These are phyloP conservation scores for Dillenia turbinata DNA, from an alignment of 164 flowering plant genomes.

Conservation along the genomic window DNA sequence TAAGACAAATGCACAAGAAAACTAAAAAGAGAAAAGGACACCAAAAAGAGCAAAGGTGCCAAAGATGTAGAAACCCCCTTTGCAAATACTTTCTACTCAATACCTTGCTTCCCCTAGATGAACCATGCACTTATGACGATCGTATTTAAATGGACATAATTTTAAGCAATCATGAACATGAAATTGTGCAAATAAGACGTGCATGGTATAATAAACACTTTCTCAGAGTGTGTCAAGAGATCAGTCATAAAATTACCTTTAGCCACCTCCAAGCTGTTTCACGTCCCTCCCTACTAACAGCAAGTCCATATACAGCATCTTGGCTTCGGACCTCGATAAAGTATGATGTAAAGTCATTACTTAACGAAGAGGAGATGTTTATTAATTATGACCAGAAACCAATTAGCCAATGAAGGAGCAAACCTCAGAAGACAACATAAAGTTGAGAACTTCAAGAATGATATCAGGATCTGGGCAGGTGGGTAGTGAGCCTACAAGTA, in stretches of 20 bases:
- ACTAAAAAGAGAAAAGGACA: too few relatives aligned
- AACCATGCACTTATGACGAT: too few relatives aligned
- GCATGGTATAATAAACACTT: too few relatives aligned
- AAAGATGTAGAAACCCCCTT: too few relatives aligned
- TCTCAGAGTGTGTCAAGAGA: not conserved
- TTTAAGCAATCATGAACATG: too few relatives aligned
- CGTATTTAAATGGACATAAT: too few relatives aligned
- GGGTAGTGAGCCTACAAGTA: conserved; percentile 62
- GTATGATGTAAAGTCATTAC: not conserved
- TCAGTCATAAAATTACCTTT: conserved; percentile 42
- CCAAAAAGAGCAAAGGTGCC: too few relatives aligned
- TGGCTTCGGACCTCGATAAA: conserved; percentile 79
- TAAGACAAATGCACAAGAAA: not conserved
- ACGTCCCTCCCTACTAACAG: conserved; percentile 70
- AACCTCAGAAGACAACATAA: conserved; percentile 80
- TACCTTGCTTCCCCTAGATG: too few relatives aligned
- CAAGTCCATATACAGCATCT: conserved; percentile 78
- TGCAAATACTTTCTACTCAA: too few relatives aligned
- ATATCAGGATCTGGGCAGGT: conserved; percentile 72
- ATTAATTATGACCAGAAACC: not conserved
- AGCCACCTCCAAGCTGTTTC: conserved; percentile 94
- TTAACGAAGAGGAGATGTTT: not conserved
- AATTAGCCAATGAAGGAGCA: not conserved
- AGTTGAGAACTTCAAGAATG: conserved; percentile 78
- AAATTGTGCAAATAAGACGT: too few relatives aligned